These are phyloP conservation scores for Trypanosoma mega DNA, from an alignment of 208 protist species.

Conservation along the genomic window DNA sequence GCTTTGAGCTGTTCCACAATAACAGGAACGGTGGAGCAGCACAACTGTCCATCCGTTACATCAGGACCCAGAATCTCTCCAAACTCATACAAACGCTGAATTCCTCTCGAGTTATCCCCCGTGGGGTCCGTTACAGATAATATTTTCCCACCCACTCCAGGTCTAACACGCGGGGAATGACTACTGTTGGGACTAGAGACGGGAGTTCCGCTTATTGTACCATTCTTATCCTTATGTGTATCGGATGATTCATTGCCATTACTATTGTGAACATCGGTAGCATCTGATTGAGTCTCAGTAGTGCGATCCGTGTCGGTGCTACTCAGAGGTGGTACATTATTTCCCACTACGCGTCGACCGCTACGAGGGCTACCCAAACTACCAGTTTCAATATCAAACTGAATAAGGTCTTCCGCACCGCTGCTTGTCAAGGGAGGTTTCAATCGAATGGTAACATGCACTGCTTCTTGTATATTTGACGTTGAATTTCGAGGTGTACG, in stretches of 20 bases:
- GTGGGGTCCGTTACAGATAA: slow-evolving; percentile 24
- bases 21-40: slow-evolving; percentile 45
- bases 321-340: background rate
- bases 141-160: slow-evolving; percentile 10
- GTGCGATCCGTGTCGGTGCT: background rate
- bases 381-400: slow-evolving; percentile 19
- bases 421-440: slow-evolving; percentile 4
- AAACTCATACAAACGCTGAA: slow-evolving; percentile 53
- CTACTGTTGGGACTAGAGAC: background rate
- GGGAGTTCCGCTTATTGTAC: too few relatives aligned
- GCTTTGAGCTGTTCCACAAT: slow-evolving; percentile 55
- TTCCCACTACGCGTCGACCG: slow-evolving; percentile 5
- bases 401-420: slow-evolving; percentile 6
- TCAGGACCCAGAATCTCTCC: slow-evolving; percentile 48
- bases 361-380: slow-evolving; percentile 10
- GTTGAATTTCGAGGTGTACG: slow-evolving; percentile 1
- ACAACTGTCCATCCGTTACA: slow-evolving; percentile 50
- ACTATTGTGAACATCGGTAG: background rate
- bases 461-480: slow-evolving; percentile 13
- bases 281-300: background rate
- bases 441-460: slow-evolving; percentile 24
- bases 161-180: background rate
- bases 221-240: too few relatives aligned
- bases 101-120: slow-evolving; percentile 9
- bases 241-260: background rate